Conservation (phyloP, 1,284 basidiomycete genomes). For the Ganoderma leucocontextum region DNA sequence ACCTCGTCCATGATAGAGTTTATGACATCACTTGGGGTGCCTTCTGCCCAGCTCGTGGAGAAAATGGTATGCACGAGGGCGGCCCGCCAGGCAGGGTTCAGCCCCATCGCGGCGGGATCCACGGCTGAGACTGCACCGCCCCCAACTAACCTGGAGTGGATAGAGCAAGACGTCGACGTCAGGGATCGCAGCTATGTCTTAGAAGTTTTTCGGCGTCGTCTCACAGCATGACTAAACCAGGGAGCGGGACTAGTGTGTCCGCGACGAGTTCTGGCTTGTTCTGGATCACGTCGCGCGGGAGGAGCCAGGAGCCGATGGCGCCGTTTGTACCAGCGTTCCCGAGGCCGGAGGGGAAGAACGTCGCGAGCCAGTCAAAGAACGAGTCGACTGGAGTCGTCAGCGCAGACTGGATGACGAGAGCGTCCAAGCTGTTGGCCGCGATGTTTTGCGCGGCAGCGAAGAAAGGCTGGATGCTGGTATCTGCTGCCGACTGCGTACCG, state of each 20-base stretch:
- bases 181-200: background rate
- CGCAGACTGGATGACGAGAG: constrained; percentile 30
- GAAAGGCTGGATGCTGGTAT: constrained; percentile 44
- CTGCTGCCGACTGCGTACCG: constrained; percentile 42
- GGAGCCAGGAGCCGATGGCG: constrained; percentile 47
- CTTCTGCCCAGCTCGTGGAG: constrained; percentile 44
- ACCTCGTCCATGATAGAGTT: constrained; percentile 36
- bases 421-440: constrained; percentile 24
- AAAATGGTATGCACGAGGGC: constrained; percentile 43
- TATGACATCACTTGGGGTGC: constrained; percentile 39
- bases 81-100: constrained; percentile 54
- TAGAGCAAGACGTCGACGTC: too few relatives aligned
- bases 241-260: constrained; percentile 38
- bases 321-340: constrained; percentile 31
- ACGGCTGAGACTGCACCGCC: constrained; percentile 49
- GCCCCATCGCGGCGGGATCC: constrained; percentile 46
- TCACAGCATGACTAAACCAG: constrained; percentile 27
- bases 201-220: background rate
- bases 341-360: constrained; percentile 19
- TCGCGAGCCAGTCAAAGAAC: constrained; percentile 40
- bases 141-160: constrained; percentile 43
- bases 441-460: constrained; percentile 39
- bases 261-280: constrained; percentile 41
- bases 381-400: constrained; percentile 32
- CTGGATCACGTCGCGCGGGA: constrained; percentile 45